Percentiles rank a stretch among this genome's conserved stretches.
Conservation (phyloP, 768 basidiomycete genomes). For the Lentinula sp. region DNA sequence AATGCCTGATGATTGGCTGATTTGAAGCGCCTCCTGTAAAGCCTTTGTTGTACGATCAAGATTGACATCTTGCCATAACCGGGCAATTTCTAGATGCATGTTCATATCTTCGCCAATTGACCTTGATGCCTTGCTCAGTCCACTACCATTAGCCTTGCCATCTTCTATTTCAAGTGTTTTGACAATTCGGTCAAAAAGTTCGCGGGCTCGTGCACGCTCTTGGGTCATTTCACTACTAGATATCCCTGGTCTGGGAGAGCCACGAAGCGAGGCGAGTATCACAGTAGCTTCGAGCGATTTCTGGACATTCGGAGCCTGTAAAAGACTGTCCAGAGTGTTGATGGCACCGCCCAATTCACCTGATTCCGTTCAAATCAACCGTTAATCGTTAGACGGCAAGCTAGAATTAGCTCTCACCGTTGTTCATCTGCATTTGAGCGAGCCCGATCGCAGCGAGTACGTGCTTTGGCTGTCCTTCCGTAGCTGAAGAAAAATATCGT, state of each 20-base stretch:
- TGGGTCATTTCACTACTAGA: slow-evolving; percentile 65
- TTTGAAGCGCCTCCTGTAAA: slow-evolving; percentile 65
- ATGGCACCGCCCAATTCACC: slow-evolving; percentile 84
- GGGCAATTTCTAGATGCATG: slow-evolving; percentile 87
- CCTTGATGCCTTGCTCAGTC: slow-evolving; percentile 33
- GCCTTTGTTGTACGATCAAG: slow-evolving; percentile 68
- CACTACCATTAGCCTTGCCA: slow-evolving; percentile 35
- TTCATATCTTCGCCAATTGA: slow-evolving; percentile 74
- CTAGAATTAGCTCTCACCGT: slow-evolving; percentile 40
- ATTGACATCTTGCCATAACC: slow-evolving; percentile 81
- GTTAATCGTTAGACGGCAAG: background rate
- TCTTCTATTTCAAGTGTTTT: slow-evolving; percentile 67
- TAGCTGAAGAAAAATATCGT: slow-evolving; percentile 62
- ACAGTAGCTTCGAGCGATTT: slow-evolving; percentile 79
- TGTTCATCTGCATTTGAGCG: slow-evolving; percentile 82
- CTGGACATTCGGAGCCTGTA: slow-evolving; percentile 59
- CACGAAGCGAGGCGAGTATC: slow-evolving; percentile 86
- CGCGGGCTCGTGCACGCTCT: slow-evolving; percentile 70
- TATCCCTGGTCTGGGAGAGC: slow-evolving; percentile 73
- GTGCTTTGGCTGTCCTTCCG: slow-evolving; percentile 67
- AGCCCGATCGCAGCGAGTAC: slow-evolving; percentile 77
- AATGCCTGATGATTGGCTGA: slow-evolving; percentile 45
- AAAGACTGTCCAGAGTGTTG: slow-evolving; percentile 73
- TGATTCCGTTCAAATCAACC: slow-evolving; percentile 19
- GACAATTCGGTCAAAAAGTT: slow-evolving; percentile 71